phyloP scores from a whole-genome alignment of 148 eudicot species.

The Rhododendron kiyosumense region DNA sequence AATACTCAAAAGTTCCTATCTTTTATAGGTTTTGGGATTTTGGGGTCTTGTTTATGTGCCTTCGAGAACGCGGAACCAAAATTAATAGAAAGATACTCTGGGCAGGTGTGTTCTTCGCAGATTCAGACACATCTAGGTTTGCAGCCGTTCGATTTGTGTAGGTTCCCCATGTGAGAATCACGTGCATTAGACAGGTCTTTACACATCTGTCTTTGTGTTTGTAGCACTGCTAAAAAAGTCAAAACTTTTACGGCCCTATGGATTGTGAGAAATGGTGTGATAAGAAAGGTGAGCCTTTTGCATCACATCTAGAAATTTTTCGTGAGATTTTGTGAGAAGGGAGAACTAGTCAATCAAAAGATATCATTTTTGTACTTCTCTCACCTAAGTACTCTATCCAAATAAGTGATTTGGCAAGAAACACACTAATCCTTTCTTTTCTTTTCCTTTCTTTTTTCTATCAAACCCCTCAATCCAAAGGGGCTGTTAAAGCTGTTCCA shows the following conservation, averaged over 20 bases:
- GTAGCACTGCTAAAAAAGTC: too few relatives aligned
- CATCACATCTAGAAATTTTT: too few relatives aligned
- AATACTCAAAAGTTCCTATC: neutral
- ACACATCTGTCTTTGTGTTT: neutral
- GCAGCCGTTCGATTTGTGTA: neutral
- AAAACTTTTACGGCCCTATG: too few relatives aligned
- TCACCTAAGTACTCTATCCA: too few relatives aligned
- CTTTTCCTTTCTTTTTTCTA: neutral
- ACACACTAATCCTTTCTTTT: neutral
- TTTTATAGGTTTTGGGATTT: neutral
- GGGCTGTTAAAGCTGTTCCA: neutral
- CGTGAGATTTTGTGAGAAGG: neutral
- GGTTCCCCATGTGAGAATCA: neutral
- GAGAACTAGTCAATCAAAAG: neutral
- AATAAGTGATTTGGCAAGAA: too few relatives aligned
- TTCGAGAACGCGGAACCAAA: neutral
- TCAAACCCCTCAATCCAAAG: too few relatives aligned
- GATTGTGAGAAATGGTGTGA: too few relatives aligned
- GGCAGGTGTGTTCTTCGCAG: neutral
- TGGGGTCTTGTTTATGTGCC: neutral
- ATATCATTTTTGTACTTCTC: neutral
- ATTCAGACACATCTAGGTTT: neutral
- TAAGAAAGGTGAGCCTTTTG: neutral
- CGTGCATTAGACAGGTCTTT: neutral
- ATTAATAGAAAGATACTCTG: neutral